Percentiles rank a stretch among this genome's conserved stretches.
These are phyloP conservation scores for Aspergillus carlsbadensis DNA, from an alignment of 495 filamentous ascomycete species.

Conservation along the genomic window DNA sequence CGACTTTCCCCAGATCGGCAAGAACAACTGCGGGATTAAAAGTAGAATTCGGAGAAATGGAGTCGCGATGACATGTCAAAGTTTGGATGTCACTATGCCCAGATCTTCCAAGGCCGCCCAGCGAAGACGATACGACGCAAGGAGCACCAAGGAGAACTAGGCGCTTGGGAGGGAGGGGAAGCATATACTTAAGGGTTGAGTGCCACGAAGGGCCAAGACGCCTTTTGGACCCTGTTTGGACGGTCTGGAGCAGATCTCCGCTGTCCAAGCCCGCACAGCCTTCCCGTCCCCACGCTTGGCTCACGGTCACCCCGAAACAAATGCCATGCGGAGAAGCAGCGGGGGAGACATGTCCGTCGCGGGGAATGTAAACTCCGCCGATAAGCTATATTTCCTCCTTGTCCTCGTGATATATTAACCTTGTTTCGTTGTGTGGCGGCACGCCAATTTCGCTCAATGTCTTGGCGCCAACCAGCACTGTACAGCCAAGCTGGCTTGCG, in stretches of 20 bases:
- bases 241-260: background rate
- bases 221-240: background rate
- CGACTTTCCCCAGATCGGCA: background rate
- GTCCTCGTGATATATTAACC: background rate
- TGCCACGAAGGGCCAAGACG: background rate
- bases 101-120: background rate
- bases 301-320: background rate
- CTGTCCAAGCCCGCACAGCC: conserved; percentile 2
- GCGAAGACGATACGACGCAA: background rate
- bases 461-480: background rate
- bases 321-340: background rate
- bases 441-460: background rate
- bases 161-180: background rate
- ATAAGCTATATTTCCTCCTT: conserved; percentile 1
- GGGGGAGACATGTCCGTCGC: background rate
- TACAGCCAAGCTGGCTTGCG: background rate
- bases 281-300: background rate
- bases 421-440: conserved; percentile 1
- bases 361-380: background rate
- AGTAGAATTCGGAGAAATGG: background rate
- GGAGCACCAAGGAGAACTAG: background rate
- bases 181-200: background rate
- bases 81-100: background rate
- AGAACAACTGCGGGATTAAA: background rate
- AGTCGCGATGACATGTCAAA: background rate